phyloP scores from a whole-genome alignment of 2,329 filamentous ascomycete genomes.

The Fusarium sp. region DNA sequence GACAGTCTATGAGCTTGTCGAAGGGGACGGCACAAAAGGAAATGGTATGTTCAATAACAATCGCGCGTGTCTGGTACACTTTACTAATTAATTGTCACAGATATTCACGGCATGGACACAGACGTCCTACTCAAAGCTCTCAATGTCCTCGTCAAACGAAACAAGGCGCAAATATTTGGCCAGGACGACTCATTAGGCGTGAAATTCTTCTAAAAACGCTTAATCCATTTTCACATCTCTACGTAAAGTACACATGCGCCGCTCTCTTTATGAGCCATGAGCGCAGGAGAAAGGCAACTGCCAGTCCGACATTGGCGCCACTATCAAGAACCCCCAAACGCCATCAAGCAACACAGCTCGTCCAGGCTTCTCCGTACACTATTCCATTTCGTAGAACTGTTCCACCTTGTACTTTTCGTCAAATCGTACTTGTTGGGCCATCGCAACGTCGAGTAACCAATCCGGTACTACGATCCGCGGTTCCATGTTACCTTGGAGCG shows the following conservation, averaged over 20 bases:
- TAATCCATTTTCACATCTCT: constrained; percentile 30
- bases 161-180: constrained; percentile 94
- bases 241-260: constrained; percentile 28
- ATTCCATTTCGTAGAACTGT: constrained; percentile 54
- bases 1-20: constrained; percentile 89
- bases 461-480: constrained; percentile 85
- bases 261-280: constrained; percentile 7
- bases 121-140: constrained; percentile 84
- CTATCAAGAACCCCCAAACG: constrained; percentile 31
- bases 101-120: constrained; percentile 89
- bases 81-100: constrained; percentile 55
- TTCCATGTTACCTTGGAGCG: constrained; percentile 79
- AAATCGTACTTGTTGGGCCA: constrained; percentile 84
- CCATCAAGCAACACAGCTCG: constrained; percentile 29
- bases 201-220: constrained; percentile 87
- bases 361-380: constrained; percentile 1
- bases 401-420: constrained; percentile 69
- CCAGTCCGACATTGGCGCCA: constrained; percentile 20
- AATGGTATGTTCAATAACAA: constrained; percentile 63
- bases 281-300: constrained; percentile 11
- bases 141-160: constrained; percentile 84
- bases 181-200: constrained; percentile 88
- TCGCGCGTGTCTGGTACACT: background rate
- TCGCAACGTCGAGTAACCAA: constrained; percentile 90
- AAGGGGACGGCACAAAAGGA: constrained; percentile 82